A percentile compares a stretch with the other conserved stretches of the same genome.
Evolutionary conservation across 805 yeast genomes (phyloP).

Genomic region (Lachancea nothofagi): DNA sequence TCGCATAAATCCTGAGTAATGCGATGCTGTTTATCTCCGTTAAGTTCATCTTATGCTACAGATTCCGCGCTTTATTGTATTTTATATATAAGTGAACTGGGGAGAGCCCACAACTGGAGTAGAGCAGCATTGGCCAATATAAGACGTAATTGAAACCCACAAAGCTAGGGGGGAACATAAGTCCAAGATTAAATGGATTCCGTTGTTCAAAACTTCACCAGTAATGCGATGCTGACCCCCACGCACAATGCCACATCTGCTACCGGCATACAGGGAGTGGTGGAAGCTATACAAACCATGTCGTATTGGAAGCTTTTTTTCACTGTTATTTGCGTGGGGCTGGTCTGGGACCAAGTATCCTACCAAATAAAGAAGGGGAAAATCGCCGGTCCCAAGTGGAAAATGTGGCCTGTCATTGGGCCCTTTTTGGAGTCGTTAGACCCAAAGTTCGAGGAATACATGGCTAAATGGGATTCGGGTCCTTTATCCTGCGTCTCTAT

Average conservation of each 20-base stretch:
- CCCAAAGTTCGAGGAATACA: constrained; percentile 92
- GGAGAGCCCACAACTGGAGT: no score
- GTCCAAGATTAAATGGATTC: constrained; percentile 1
- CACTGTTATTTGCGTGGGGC: constrained; percentile 41
- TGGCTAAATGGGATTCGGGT: constrained; percentile 92
- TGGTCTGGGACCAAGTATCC: constrained; percentile 68
- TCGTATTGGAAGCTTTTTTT: constrained; percentile 52
- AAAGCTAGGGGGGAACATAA: no score
- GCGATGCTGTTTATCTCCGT: constrained; percentile 1
- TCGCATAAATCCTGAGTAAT: constrained; percentile 3
- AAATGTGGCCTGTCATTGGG: constrained; percentile 93
- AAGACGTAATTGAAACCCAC: no score
- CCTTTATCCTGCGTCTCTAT: constrained; percentile 94
- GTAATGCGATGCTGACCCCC: not conserved
- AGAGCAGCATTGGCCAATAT: no score
- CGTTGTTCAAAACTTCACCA: constrained; percentile 4
- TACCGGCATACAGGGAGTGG: constrained; percentile 9
- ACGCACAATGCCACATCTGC: not conserved
- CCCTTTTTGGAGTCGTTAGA: constrained; percentile 91
- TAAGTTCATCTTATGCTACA: no score
- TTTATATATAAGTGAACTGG: no score
- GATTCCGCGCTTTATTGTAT: no score
- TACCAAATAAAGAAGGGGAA: constrained; percentile 78
- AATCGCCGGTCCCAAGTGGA: constrained; percentile 85
- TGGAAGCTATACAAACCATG: constrained; percentile 24